A percentile compares a stretch with the other conserved stretches of the same genome.
phyloP scores from a whole-genome alignment of 805 yeast genomes.

The Ogataea minuta region DNA sequence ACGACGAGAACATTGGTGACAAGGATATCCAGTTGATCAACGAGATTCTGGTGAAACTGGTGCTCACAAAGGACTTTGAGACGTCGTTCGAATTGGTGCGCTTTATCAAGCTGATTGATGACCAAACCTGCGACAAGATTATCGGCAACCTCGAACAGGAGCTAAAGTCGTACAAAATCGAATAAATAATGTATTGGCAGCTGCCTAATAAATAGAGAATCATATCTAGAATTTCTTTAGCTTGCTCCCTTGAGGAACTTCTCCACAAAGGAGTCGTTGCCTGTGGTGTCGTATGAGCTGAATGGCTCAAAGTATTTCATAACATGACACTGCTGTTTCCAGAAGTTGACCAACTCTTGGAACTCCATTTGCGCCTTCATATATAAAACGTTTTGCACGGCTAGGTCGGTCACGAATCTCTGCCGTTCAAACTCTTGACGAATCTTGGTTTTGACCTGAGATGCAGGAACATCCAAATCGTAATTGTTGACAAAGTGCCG shows the following conservation, averaged over 20 bases:
- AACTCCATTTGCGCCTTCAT: conserved; percentile 89
- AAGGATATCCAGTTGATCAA: conserved; percentile 41
- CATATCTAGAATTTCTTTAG: conserved; percentile 26
- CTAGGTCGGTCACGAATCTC: conserved; percentile 66
- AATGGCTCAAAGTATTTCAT: conserved; percentile 76
- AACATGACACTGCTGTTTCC: conserved; percentile 88
- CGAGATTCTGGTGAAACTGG: conserved; percentile 43
- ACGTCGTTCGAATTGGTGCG: conserved; percentile 55
- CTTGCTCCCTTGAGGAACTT: conserved; percentile 67
- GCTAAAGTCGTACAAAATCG: conserved; percentile 22
- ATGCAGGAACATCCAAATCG: conserved; percentile 74
- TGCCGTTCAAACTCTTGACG: conserved; percentile 89
- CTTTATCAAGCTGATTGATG: conserved; percentile 49
- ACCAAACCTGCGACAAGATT: conserved; percentile 35
- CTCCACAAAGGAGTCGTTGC: conserved; percentile 62
- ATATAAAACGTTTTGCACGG: conserved; percentile 63
- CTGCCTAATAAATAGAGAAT: conserved; percentile 31
- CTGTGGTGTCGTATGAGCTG: conserved; percentile 51
- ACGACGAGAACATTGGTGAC: conserved; percentile 24
- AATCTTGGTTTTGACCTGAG: conserved; percentile 75
- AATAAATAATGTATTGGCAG: no score
- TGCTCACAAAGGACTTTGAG: conserved; percentile 43
- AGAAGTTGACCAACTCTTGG: conserved; percentile 82
- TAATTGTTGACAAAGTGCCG: conserved; percentile 53
- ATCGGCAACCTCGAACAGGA: conserved; percentile 28